phyloP scores from a whole-genome alignment of 305 asterid species.

The Stenogyne calaminthoides region DNA sequence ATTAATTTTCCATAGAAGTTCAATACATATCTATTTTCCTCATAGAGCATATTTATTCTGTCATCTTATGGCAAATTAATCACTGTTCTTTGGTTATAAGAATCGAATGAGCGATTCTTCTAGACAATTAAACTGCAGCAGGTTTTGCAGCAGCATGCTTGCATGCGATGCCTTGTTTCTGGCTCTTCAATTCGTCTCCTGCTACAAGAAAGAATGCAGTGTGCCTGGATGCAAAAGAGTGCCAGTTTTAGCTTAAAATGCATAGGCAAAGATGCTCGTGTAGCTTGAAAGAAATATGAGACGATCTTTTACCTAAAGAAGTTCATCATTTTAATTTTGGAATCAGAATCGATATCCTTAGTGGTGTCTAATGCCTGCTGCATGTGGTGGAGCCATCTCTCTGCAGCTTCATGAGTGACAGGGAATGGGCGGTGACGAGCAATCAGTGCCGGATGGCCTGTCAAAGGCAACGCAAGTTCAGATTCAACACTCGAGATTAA shows the following conservation, averaged over 20 bases:
- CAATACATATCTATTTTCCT: too few species aligned
- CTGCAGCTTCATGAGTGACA: constrained; percentile 87
- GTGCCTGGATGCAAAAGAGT: constrained; percentile 52
- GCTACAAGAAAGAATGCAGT: constrained; percentile 96
- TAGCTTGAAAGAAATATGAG: background rate
- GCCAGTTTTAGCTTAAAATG: background rate
- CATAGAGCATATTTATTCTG: background rate
- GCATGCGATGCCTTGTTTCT: constrained; percentile 50
- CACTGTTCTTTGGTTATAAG: background rate
- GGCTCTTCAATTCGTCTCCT: constrained; percentile 80
- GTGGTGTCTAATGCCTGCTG: constrained; percentile 71
- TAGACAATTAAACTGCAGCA: constrained; percentile 33
- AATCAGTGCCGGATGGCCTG: constrained; percentile 97
- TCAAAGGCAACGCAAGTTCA: constrained; percentile 19
- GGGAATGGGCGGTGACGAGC: constrained; percentile 96
- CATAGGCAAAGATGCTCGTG: background rate
- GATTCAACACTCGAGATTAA: constrained; percentile 5
- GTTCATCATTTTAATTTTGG: constrained; percentile 77
- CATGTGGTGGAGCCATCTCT: constrained; percentile 98
- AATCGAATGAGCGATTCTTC: background rate
- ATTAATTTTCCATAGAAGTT: background rate
- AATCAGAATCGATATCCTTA: constrained; percentile 67
- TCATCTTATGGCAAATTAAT: constrained; percentile 14
- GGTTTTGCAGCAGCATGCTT: constrained; percentile 64
- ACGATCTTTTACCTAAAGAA: constrained; percentile 65